Base-by-base conservation (phyloP, 129 eudicot species). In the Arctium minus region DNA sequence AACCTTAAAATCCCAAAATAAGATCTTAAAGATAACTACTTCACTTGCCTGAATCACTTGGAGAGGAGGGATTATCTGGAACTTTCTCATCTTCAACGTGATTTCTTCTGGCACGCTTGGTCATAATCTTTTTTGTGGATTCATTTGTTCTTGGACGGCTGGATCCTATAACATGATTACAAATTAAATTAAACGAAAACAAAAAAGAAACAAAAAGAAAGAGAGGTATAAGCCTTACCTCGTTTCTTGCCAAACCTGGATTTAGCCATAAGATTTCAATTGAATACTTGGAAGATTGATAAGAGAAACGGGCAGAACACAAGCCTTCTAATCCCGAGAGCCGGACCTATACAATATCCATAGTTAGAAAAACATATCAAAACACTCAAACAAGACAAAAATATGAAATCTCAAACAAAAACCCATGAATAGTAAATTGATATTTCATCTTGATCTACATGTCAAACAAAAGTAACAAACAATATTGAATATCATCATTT, bases 11-110 rank as follows among this genome's bases (percentile, higher is more conserved):
- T n/a, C 64, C 8, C 35, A 5, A 36, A 32, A 68, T 17, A 46
- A 60, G 18, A 22, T 35, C 40, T 30, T n/a, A 36, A 17, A 50
- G 13, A 15, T 22, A 38, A 53, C 11, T 38, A 30, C 15, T 17
- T 74, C n/a, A 60, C 84, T 83, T 65, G 72, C 93, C 93, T 85
- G 87, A 73, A 76, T 83, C 50, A 81, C 81, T 80, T 0, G 86
- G 76, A 42, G 87, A 72, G 31, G 84, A 76, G 12, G 84, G 76
- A 37, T 71, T 78, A 74, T 38, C 74, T 30, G 13, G 73, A 83
- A 76, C 40, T 35, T 74, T 78, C 10, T 68, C 79, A 30, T 70
- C 75, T 8, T 71, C 74, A 73, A 11, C 80, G 2, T 22, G 82
- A 70, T 56, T 77, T 81, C 81, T 83, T 89, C 88, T 82, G 17